Evolutionary conservation across 2,329 filamentous ascomycete species (phyloP).

Genomic region (Arthrobotrys iridis): DNA sequence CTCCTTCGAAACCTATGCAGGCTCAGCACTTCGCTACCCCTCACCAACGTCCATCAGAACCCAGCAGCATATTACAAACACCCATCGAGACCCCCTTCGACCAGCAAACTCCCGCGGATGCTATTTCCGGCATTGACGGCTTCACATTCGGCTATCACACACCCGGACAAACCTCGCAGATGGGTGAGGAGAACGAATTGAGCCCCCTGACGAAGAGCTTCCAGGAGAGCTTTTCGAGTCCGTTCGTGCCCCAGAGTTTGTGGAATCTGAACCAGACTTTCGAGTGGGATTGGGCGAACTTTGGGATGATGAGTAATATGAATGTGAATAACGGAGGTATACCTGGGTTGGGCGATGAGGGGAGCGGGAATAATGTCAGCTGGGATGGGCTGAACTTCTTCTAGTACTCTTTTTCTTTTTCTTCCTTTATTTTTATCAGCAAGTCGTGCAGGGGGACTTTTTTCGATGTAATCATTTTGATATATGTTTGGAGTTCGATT

Average conservation of each 20-base stretch:
- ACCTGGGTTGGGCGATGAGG: slow-evolving; percentile 35
- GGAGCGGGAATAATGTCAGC: slow-evolving; percentile 7
- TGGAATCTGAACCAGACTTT: slow-evolving; percentile 97
- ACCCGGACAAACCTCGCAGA: slow-evolving; percentile 55
- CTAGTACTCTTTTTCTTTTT: not conserved
- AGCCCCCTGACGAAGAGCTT: slow-evolving; percentile 56
- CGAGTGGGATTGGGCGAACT: slow-evolving; percentile 79
- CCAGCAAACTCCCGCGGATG: slow-evolving; percentile 31
- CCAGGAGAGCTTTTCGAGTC: slow-evolving; percentile 68
- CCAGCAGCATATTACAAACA: slow-evolving; percentile 19
- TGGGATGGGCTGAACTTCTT: slow-evolving; percentile 53
- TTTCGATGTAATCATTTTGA: not conserved
- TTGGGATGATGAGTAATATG: slow-evolving; percentile 28
- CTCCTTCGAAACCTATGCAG: not conserved
- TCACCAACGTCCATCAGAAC: not conserved
- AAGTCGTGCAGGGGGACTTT: not conserved
- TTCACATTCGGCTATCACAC: slow-evolving; percentile 47
- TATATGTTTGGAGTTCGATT: slow-evolving; percentile 1
- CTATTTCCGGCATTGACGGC: slow-evolving; percentile 28
- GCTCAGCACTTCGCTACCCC: not conserved
- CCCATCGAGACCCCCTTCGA: slow-evolving; percentile 36
- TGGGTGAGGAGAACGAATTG: slow-evolving; percentile 56
- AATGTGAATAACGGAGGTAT: slow-evolving; percentile 9
- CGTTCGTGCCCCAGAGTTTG: slow-evolving; percentile 88
- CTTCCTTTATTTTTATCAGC: not conserved